These are phyloP conservation scores for Calycina herbarum DNA, from an alignment of 2,329 filamentous ascomycete species.

Conservation along the genomic window DNA sequence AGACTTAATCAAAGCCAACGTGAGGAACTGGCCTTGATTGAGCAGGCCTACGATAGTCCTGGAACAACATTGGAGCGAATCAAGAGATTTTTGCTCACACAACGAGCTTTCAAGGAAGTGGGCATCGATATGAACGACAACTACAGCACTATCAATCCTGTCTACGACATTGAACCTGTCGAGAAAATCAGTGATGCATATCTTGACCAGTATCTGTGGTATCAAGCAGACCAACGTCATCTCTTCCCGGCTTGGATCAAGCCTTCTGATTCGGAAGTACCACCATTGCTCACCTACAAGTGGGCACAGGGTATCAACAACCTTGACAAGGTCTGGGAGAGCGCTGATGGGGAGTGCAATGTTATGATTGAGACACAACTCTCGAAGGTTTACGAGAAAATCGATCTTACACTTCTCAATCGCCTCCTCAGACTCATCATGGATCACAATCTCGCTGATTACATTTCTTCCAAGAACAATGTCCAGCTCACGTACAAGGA, in stretches of 20 bases:
- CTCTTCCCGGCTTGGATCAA: slow-evolving; percentile 99
- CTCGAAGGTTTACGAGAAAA: slow-evolving; percentile 99
- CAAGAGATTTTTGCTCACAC: slow-evolving; percentile 95
- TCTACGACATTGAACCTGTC: slow-evolving; percentile 98
- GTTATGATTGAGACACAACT: slow-evolving; percentile 98
- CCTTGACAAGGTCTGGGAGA: slow-evolving; percentile 91
- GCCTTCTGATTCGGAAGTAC: slow-evolving; percentile 96
- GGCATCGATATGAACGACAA: slow-evolving; percentile 99
- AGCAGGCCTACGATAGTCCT: slow-evolving; percentile 97
- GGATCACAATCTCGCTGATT: slow-evolving; percentile 99
- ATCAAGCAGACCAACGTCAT: slow-evolving; percentile 95
- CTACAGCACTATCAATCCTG: slow-evolving; percentile 97
- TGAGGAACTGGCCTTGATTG: slow-evolving; percentile 93
- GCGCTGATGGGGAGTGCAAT: slow-evolving; percentile 91
- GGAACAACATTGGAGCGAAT: slow-evolving; percentile 94
- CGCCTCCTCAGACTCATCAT: slow-evolving; percentile 91
- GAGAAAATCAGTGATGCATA: slow-evolving; percentile 99
- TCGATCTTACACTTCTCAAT: slow-evolving; percentile 93
- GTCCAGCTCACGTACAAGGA: slow-evolving; percentile 99
- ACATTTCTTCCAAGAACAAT: slow-evolving; percentile 99
- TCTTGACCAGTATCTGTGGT: slow-evolving; percentile 98
- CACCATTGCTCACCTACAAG: slow-evolving; percentile 92
- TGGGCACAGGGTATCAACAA: slow-evolving; percentile 99
- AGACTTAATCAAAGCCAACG: slow-evolving; percentile 95
- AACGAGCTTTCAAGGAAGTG: slow-evolving; percentile 98